A percentile compares a stretch with the other conserved stretches of the same genome.
These are phyloP conservation scores for Gloeophyllum trabeum DNA, from an alignment of 768 basidiomycete species.

Conservation along the genomic window DNA sequence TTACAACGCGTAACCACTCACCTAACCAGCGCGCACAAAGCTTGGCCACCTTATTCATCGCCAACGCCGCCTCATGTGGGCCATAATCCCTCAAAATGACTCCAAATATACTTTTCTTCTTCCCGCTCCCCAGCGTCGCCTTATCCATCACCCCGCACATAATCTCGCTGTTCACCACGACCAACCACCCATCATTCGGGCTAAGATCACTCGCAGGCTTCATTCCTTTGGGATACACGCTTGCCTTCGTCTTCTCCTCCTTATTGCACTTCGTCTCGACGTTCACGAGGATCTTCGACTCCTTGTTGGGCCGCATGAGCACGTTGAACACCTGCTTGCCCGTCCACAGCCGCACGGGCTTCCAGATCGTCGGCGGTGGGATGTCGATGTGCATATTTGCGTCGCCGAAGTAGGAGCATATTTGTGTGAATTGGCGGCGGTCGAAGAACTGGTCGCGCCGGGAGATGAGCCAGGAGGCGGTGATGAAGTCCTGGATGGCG, in stretches of 20 bases:
- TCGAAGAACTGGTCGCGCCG: slow-evolving; percentile 89
- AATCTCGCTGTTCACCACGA: slow-evolving; percentile 94
- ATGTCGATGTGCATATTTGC: slow-evolving; percentile 89
- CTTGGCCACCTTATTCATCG: slow-evolving; percentile 95
- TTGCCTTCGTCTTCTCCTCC: slow-evolving; percentile 59
- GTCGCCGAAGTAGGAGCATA: slow-evolving; percentile 90
- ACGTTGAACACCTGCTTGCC: slow-evolving; percentile 99
- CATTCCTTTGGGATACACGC: slow-evolving; percentile 48
- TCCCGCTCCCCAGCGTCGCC: slow-evolving; percentile 92
- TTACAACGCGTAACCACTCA: slow-evolving; percentile 22
- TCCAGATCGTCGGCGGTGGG: slow-evolving; percentile 90
- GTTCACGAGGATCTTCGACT: slow-evolving; percentile 79
- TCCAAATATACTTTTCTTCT: slow-evolving; percentile 99
- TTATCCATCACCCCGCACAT: slow-evolving; percentile 99
- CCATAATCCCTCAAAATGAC: slow-evolving; percentile 97
- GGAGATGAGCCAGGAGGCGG: slow-evolving; percentile 92
- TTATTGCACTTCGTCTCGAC: slow-evolving; percentile 95
- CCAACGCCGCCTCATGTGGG: slow-evolving; percentile 83
- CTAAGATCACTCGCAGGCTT: slow-evolving; percentile 72
- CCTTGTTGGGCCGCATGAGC: slow-evolving; percentile 87
- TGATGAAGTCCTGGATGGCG: slow-evolving; percentile 99
- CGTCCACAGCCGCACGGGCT: slow-evolving; percentile 90
- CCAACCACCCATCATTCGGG: slow-evolving; percentile 96
- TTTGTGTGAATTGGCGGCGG: slow-evolving; percentile 90
- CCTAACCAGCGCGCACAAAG: slow-evolving; percentile 90